Evolutionary conservation across 805 yeast species (phyloP).

Genomic region (Monosporozyma solicola): DNA sequence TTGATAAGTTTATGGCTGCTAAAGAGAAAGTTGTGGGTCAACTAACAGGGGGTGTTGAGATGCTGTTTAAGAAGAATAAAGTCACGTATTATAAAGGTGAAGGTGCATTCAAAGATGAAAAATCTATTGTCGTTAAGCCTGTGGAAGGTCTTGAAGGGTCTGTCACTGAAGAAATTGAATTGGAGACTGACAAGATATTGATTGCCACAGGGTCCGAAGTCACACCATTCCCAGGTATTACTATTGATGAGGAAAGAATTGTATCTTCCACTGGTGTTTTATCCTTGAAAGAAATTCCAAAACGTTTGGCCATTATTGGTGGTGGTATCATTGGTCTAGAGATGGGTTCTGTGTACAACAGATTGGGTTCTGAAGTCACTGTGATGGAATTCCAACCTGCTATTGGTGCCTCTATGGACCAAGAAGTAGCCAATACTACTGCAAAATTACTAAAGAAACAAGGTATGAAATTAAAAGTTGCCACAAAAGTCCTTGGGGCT

Average conservation of each 20-base stretch:
- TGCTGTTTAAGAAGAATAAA: constrained; percentile 90
- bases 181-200: constrained; percentile 80
- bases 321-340: constrained; percentile 99
- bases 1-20: constrained; percentile 76
- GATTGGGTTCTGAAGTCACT: constrained; percentile 93
- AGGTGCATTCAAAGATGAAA: constrained; percentile 80
- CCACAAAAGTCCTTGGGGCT: constrained; percentile 86
- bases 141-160: constrained; percentile 76
- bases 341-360: constrained; percentile 96
- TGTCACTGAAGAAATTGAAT: constrained; percentile 47
- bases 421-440: constrained; percentile 81
- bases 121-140: constrained; percentile 70
- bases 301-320: constrained; percentile 86
- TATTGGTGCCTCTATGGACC: constrained; percentile 98
- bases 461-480: constrained; percentile 86
- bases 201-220: constrained; percentile 98
- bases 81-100: constrained; percentile 90
- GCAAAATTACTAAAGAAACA: constrained; percentile 90
- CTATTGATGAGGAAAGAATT: constrained; percentile 92
- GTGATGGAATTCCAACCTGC: constrained; percentile 83
- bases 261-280: constrained; percentile 93
- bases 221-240: constrained; percentile 97
- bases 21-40: constrained; percentile 86
- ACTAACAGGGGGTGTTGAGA: constrained; percentile 88
- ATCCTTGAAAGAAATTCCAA: constrained; percentile 80